Base-by-base conservation (phyloP, 176 grass and related monocot genomes). In the Ensete ventricosum region DNA sequence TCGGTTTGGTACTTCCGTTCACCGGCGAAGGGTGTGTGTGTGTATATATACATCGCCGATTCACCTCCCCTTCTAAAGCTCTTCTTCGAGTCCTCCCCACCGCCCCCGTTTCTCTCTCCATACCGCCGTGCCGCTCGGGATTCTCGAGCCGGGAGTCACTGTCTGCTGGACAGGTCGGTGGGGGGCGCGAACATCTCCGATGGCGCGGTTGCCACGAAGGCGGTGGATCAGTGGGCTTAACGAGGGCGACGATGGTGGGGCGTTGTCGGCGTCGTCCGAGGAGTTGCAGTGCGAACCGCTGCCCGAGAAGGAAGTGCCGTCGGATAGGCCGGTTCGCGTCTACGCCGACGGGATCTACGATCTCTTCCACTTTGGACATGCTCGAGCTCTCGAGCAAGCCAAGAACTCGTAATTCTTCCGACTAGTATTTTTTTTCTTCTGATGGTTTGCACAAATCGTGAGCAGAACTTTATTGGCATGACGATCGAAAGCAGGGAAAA, bases 261-360 rank as follows among this genome's bases (percentile, higher is more conserved):
- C 89, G 87, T 51, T 68, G 77, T 26, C 64, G 7, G 64, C 64
- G 24, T 67, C 64, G 24, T 14, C 64, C 12, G 12, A 14, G 3
- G 34, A 43, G 4, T 34, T 13, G 25, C 25, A 8, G 25, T 67
- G 2, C 26, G 64, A 67, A 43, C 34, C 34, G 34, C 4, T 43
- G 34, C 34, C 34, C 14, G 55, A 50, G 53, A 62, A 60, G 17
- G 54, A n/a, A 21, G 73, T 13, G 9, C 29, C 73, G 14, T 27
- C 54, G 27, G 73, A 60, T 20, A 60, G 54, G 55, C 73, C 55
- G 27, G 86, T 91, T 67, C 87, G 94, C 67, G 88, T 98, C 50
- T 98, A 98, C 80, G 95, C 88, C 66, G 95, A 98, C 78, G 95
- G 95, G 77, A 98, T 93, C 90, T 98, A 90, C 82, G 95, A 98